Conservation (phyloP, 2,329 filamentous ascomycete genomes). For the Cercospora sp. region DNA sequence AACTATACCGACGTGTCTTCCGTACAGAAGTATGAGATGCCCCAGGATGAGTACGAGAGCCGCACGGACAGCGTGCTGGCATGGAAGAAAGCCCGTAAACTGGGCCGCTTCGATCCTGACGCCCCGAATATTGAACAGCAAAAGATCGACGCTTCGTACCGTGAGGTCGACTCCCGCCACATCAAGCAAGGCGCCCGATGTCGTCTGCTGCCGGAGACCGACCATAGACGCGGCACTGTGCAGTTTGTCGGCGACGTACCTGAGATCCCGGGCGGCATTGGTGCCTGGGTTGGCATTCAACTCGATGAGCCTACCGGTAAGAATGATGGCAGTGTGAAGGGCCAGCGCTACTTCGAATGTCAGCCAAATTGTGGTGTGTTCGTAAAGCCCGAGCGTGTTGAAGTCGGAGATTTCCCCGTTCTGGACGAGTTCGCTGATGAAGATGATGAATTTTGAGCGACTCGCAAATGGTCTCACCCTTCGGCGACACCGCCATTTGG, state of each 20-base stretch:
- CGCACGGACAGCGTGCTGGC: conserved; percentile 86
- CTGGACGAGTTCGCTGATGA: conserved; percentile 71
- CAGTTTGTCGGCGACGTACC: conserved; percentile 71
- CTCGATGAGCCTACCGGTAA: conserved; percentile 80
- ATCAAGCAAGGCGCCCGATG: conserved; percentile 47
- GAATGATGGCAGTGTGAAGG: conserved; percentile 72
- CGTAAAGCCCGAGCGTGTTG: conserved; percentile 74
- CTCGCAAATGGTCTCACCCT: background rate
- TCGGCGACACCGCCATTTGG: conserved; percentile 11
- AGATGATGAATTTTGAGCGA: conserved; percentile 63
- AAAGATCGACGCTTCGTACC: conserved; percentile 66
- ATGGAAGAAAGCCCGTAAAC: conserved; percentile 92
- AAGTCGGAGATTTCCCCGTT: conserved; percentile 70
- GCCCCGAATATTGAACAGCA: conserved; percentile 72
- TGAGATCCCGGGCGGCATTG: conserved; percentile 65
- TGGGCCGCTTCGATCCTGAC: conserved; percentile 92
- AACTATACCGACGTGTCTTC: conserved; percentile 79
- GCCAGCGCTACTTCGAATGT: conserved; percentile 69
- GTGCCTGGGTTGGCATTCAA: conserved; percentile 68
- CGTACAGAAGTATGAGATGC: conserved; percentile 88
- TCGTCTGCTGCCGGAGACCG: conserved; percentile 58
- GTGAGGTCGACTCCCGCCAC: conserved; percentile 67
- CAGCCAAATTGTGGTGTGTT: conserved; percentile 72
- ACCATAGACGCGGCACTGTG: conserved; percentile 68
- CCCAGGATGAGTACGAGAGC: conserved; percentile 79